Evolutionary conservation across 495 filamentous ascomycete genomes (phyloP).

Genomic region (Acidiella bohemica): DNA sequence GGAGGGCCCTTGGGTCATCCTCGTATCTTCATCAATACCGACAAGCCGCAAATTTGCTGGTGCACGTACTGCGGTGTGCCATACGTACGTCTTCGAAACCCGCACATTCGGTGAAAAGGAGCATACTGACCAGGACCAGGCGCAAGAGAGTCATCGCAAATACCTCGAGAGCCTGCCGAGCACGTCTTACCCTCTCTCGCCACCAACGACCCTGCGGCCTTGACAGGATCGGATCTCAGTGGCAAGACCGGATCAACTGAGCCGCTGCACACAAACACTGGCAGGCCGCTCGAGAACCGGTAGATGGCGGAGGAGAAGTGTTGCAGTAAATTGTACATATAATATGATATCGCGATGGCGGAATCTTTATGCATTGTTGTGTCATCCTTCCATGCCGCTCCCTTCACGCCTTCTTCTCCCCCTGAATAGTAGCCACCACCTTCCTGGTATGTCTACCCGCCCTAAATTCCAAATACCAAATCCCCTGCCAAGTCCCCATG

Average conservation of each 20-base stretch:
- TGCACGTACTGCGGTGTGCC: conserved; percentile 94
- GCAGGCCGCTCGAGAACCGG: conserved; percentile 31
- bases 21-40: conserved; percentile 88
- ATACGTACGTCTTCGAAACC: conserved; percentile 57
- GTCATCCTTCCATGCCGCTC: neutral
- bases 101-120: no score
- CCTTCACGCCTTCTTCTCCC: conserved; percentile 54
- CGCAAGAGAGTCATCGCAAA: conserved; percentile 70
- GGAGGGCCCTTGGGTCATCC: conserved; percentile 88
- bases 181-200: conserved; percentile 61
- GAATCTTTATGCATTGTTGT: neutral
- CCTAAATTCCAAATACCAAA: conserved; percentile 93
- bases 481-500: conserved; percentile 65
- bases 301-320: conserved; percentile 14
- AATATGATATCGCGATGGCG: no score
- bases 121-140: no score
- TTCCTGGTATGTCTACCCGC: conserved; percentile 57
- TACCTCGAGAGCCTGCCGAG: conserved; percentile 66
- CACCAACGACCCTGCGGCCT: conserved; percentile 24
- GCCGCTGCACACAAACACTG: conserved; percentile 23
- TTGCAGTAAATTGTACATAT: conserved; percentile 17
- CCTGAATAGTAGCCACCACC: conserved; percentile 89
- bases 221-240: conserved; percentile 21
- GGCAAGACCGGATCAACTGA: conserved; percentile 17
- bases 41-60: conserved; percentile 82